These are phyloP conservation scores for Zygnema circumcarinatum DNA, from an alignment of 139 green algal genomes.

Conservation along the genomic window DNA sequence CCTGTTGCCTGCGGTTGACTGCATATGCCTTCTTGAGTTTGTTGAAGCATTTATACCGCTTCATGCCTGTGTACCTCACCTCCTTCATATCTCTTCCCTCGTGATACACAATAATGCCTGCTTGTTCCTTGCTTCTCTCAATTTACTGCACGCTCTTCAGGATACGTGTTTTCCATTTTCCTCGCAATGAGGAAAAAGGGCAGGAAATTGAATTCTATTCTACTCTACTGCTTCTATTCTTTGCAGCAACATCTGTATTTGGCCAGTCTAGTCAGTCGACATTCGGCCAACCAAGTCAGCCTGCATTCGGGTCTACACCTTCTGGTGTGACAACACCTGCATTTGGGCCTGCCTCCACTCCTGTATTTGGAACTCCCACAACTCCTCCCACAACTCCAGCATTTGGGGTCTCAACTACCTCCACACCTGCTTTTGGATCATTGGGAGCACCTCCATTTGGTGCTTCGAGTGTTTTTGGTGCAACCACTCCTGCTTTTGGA, in stretches of 20 bases:
- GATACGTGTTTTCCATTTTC: too few species aligned
- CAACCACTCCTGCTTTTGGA: neutral
- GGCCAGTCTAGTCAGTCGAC: too few species aligned
- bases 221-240: too few species aligned
- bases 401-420: slow-evolving; percentile 38
- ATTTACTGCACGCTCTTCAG: too few species aligned
- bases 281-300: slow-evolving; percentile 40
- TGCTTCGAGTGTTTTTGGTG: neutral
- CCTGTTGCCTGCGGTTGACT: too few species aligned
- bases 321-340: slow-evolving; percentile 26
- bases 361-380: slow-evolving; percentile 43
- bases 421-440: slow-evolving; percentile 18
- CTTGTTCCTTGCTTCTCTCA: too few species aligned
- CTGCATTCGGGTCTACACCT: slow-evolving; percentile 6
- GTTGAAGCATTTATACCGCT: slow-evolving; percentile 22
- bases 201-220: too few species aligned
- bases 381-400: slow-evolving; percentile 16
- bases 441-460: neutral
- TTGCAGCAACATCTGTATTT: too few species aligned
- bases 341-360: slow-evolving; percentile 58
- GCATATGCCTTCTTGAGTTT: too few species aligned
- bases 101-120: too few species aligned
- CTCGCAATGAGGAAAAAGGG: too few species aligned
- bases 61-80: neutral
- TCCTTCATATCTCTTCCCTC: slow-evolving; percentile 22